phyloP scores from a whole-genome alignment of 495 filamentous ascomycete genomes.

The Clavariopsis aquatica region DNA sequence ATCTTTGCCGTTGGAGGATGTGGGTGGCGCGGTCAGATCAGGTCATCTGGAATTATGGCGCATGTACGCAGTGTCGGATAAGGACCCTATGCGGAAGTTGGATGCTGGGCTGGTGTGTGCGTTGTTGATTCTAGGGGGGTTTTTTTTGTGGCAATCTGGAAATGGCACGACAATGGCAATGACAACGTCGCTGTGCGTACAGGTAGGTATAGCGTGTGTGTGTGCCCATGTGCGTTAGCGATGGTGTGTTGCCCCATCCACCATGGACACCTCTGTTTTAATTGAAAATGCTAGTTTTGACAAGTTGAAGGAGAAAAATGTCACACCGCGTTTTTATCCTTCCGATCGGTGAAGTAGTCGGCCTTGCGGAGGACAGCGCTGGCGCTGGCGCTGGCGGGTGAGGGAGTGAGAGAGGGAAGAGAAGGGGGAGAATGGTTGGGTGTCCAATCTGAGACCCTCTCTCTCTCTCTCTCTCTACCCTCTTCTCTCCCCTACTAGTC shows the following conservation, averaged over 20 bases:
- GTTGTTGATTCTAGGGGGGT: not conserved
- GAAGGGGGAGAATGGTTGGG: no score
- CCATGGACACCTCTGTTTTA: not conserved
- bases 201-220: no score
- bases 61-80: not conserved
- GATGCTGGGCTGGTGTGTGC: not conserved
- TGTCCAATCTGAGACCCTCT: no score
- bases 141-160: not conserved
- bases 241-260: not conserved
- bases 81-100: not conserved
- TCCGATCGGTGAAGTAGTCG: no score
- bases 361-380: no score
- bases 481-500: no score
- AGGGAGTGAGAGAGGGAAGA: no score
- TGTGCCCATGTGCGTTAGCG: not conserved
- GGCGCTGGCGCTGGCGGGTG: no score
- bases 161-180: not conserved
- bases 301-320: no score
- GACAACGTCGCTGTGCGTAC: not conserved
- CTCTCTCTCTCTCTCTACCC: no score
- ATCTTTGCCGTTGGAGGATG: not conserved
- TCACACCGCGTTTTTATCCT: no score
- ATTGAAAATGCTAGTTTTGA: no score
- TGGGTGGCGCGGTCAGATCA: not conserved
- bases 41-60: not conserved